Conservation (phyloP, 2,329 filamentous ascomycete genomes). For the Phyllosticta citribraziliensis region DNA sequence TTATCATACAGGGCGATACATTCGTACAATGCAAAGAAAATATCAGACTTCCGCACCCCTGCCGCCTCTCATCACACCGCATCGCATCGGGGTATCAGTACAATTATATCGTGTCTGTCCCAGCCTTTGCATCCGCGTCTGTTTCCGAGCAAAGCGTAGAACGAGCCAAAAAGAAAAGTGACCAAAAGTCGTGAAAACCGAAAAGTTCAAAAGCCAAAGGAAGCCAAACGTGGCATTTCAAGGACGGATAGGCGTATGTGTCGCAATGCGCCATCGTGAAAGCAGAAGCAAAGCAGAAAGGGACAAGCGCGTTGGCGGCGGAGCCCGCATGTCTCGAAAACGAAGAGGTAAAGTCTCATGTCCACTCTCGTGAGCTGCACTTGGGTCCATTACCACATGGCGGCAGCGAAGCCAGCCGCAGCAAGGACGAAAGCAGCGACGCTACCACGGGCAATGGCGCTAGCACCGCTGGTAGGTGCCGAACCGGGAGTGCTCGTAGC, state of each 20-base stretch:
- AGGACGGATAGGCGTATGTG: not conserved
- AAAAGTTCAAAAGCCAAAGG: not conserved
- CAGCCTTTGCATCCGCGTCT: not conserved
- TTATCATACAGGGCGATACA: not conserved
- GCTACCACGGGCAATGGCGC: not conserved
- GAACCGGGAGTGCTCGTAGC: not conserved
- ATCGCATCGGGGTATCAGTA: not conserved
- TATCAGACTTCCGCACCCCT: not conserved
- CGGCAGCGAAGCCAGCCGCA: not conserved
- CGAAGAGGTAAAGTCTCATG: not conserved
- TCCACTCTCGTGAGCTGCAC: not conserved
- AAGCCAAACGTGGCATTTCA: not conserved
- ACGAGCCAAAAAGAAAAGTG: not conserved
- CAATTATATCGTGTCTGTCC: not conserved
- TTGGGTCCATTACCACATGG: not conserved
- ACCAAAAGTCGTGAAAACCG: not conserved
- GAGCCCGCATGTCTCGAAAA: not conserved
- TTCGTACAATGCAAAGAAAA: not conserved
- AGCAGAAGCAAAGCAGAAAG: not conserved
- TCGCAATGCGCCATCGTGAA: not conserved
- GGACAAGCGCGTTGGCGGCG: not conserved
- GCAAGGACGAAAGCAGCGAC: constrained; percentile 1
- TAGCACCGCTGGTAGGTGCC: not conserved
- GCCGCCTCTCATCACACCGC: not conserved
- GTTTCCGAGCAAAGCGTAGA: not conserved